Base-by-base conservation (phyloP, 306 rosid species). In the Acacia acuminata region DNA sequence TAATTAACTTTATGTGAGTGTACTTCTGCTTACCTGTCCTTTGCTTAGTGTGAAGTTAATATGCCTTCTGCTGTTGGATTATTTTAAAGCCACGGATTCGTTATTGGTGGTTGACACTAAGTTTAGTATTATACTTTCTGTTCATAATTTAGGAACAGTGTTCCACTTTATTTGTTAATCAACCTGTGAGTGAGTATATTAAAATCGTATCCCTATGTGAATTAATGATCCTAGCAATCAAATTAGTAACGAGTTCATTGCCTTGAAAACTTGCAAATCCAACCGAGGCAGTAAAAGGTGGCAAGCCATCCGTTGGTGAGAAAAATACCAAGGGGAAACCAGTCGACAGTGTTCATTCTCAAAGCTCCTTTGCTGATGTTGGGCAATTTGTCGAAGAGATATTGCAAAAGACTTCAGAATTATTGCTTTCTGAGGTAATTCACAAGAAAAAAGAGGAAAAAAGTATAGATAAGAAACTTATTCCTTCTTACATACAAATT, bases 371-470 rank as follows among this genome's bases (percentile, higher is more conserved):
- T 69, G 85, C 96, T 63, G 91, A 96, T 77, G 97, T 84, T 78
- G 94, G 88, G 65, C 86, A 91, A 81, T 87, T 89, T 80, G 94
- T 92, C 8, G 94, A 94, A 77, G 93, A 88, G 79, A 92, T 96
- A 84, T 86, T 96, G 84, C 81, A 89, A 1, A 92, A 84, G 89
- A 91, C 98, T 72, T 90, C 97, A 13, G 73, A 89, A 0, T 47
- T 94, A 67, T 84, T 94, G 83, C 88, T 91, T 78, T 86, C 94
- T 70, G 93, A 96, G 99, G 99, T 91, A 84, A 71, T 61, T 61
- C 3, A 76, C 58, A 51, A 5, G 17, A 68, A 47, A 20, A 12
- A 14, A 38, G 42, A 38, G 42, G 55, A 48, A 48, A 14, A 48
- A 14, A 15, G 20, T 14, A 4, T 4, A 36, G 9, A 38, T 8